A percentile compares a stretch with the other conserved stretches of the same genome.
These are phyloP conservation scores for Annulohypoxylon bovei DNA, from an alignment of 495 filamentous ascomycete genomes.

Conservation along the genomic window DNA sequence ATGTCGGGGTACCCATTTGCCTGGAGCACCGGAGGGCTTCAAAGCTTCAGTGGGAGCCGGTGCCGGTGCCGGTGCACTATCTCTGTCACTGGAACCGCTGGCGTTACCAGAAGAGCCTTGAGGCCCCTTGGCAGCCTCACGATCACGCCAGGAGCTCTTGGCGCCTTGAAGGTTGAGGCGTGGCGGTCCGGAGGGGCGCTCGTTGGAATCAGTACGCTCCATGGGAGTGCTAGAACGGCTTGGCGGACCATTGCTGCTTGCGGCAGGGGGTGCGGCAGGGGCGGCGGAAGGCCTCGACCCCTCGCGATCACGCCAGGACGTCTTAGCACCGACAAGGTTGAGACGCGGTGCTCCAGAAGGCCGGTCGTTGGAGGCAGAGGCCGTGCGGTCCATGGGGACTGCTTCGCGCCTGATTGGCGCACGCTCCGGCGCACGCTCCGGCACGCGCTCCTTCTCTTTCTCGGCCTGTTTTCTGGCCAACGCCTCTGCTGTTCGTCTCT, in stretches of 20 bases:
- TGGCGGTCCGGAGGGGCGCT: conserved; percentile 68
- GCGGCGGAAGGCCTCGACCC: conserved; percentile 36
- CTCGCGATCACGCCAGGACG: conserved; percentile 59
- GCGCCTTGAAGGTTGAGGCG: conserved; percentile 71
- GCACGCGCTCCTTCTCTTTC: conserved; percentile 50
- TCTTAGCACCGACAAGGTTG: conserved; percentile 36
- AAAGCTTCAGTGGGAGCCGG: conserved; percentile 47
- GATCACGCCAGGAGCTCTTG: conserved; percentile 85
- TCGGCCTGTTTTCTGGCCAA: conserved; percentile 61
- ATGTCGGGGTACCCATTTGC: conserved; percentile 57
- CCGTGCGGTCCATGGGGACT: conserved; percentile 46
- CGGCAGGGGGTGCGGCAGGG: not conserved
- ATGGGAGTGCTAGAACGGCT: conserved; percentile 45
- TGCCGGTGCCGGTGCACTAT: conserved; percentile 41
- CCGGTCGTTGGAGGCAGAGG: conserved; percentile 51
- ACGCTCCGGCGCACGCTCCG: too few relatives aligned
- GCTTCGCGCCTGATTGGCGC: conserved; percentile 49
- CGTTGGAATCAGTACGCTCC: conserved; percentile 64
- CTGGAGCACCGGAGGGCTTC: conserved; percentile 55
- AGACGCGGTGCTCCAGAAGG: conserved; percentile 48
- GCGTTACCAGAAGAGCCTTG: conserved; percentile 18
- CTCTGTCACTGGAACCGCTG: conserved; percentile 29
- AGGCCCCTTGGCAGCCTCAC: conserved; percentile 72
- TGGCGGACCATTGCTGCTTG: conserved; percentile 39
- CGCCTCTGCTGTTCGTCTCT: conserved; percentile 64